Base-by-base conservation (phyloP, 345 rosid species). In the Pseudoturritis turrita region DNA sequence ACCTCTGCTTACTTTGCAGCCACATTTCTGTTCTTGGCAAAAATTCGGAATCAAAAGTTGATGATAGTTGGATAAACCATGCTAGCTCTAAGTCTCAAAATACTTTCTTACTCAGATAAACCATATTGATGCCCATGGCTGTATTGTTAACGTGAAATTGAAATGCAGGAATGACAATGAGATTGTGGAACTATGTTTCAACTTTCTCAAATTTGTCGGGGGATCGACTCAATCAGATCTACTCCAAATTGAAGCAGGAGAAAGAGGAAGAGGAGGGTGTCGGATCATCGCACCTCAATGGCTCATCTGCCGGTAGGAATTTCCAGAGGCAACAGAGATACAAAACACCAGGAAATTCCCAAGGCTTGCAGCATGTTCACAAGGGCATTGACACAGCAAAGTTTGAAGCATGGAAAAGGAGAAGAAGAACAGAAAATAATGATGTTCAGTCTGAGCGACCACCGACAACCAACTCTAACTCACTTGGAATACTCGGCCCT, bases 141-240 rank as follows among this genome's bases (percentile, higher is more conserved):
- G 54, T 66, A 36, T 57, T 1, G 19, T 52, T 47, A 49, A 70
- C 9, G 3, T n/a, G 33, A 23, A 44, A 26, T 26, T 8, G 12
- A 50, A 45, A 80, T 83, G 70, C 88, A 96, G 99, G 96, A 80
- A 89, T 92, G 96, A 83, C 82, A 0, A 83, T 72, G 77, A 82
- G 98, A 68, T 70, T 96, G 71, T 96, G 99, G 99, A 92, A 96
- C 36, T 96, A 92, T 52, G 98, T 96, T 18, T 96, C 99, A 18
- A 88, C 89, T 3, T 96, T 85, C 79, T 96, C 99, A 49, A 96
- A 96, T 79, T 77, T 92, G 51, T 85, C 98, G 7, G 99, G 99
- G 62, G 97, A 85, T 79, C 81, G 80, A 74, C 96, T 96, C 54
- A 86, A 78, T 45, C 98, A 92, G 82, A 96, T 92, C 2, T 96